A percentile compares a stretch with the other conserved stretches of the same genome.
These are phyloP conservation scores for Austroboletus eburneus DNA, from an alignment of 768 basidiomycete genomes.

Conservation along the genomic window DNA sequence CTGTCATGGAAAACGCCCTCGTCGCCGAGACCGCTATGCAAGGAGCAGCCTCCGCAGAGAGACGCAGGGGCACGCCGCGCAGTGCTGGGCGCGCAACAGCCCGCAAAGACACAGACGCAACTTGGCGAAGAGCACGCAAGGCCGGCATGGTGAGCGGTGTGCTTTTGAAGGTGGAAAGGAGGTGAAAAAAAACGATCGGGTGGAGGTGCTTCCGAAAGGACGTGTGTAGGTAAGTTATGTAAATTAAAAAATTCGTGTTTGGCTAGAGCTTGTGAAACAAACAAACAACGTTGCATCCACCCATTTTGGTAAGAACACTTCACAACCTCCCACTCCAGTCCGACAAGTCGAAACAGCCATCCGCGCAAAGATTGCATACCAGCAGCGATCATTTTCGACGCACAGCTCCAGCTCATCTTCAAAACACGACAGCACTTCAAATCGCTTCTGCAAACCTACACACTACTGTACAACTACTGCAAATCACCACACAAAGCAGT, in stretches of 20 bases:
- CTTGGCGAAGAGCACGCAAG: constrained; percentile 56
- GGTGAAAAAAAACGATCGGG: neutral
- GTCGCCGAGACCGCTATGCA: constrained; percentile 23
- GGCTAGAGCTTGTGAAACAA: constrained; percentile 31
- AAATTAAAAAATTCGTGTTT: no score
- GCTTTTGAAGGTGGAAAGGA: constrained; percentile 1
- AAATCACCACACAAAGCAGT: constrained; percentile 2
- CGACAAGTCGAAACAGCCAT: no score
- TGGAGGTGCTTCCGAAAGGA: neutral
- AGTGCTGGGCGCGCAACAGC: constrained; percentile 24
- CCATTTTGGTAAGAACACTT: no score
- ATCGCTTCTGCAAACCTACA: constrained; percentile 6
- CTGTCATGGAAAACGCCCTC: constrained; percentile 40
- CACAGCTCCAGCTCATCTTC: no score
- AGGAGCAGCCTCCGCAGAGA: constrained; percentile 10
- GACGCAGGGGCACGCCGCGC: constrained; percentile 20
- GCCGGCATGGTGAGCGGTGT: constrained; percentile 50
- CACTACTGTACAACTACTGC: neutral
- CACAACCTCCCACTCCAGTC: no score
- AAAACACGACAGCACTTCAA: neutral
- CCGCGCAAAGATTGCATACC: no score
- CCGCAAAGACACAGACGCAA: constrained; percentile 44
- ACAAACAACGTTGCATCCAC: constrained; percentile 14
- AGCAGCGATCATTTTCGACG: no score
- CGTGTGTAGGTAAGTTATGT: no score